Base-by-base conservation (phyloP, 139 green algal species). In the Deuterostichococcus epilithicus region DNA sequence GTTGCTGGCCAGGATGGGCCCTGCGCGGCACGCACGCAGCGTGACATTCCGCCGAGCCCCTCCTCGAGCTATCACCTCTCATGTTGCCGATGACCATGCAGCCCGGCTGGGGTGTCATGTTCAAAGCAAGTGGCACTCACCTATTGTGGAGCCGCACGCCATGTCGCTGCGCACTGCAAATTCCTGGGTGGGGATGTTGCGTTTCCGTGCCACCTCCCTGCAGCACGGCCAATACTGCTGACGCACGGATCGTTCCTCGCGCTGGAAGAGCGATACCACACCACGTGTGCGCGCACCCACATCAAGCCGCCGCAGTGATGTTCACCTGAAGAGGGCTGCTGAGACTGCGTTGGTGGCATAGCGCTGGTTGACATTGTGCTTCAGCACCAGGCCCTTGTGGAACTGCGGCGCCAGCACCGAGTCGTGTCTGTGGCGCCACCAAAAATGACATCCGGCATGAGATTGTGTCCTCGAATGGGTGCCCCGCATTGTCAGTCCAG, bases 61-160 rank as follows among this genome's bases (percentile, higher is more conserved):
- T n/a, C n/a, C n/a, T n/a, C n/a, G n/a, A n/a, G n/a, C n/a, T n/a
- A n/a, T n/a, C n/a, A n/a, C n/a, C n/a, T n/a, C n/a, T n/a, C n/a
- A n/a, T n/a, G n/a, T n/a, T n/a, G n/a, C n/a, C n/a, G n/a, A n/a
- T n/a, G n/a, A n/a, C n/a, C n/a, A n/a, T n/a, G n/a, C n/a, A n/a
- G n/a, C n/a, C n/a, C n/a, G n/a, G n/a, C n/a, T n/a, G n/a, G n/a
- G n/a, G n/a, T n/a, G n/a, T n/a, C n/a, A n/a, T n/a, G n/a, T n/a
- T n/a, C n/a, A n/a, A n/a, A n/a, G n/a, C n/a, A n/a, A n/a, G 20
- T 52, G 20, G 18, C 5, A 28, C 52, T 5, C 18, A 63, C 52
- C 96, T 68, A 99, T 99, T 26, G 96, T 99, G 77, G 82, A 93
- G n/a, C 96, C 96, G 82, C 96, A 99, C 0, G 90, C 93, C 91